These are phyloP conservation scores for Garcia nutans DNA, from an alignment of 345 rosid species.

Conservation along the genomic window DNA sequence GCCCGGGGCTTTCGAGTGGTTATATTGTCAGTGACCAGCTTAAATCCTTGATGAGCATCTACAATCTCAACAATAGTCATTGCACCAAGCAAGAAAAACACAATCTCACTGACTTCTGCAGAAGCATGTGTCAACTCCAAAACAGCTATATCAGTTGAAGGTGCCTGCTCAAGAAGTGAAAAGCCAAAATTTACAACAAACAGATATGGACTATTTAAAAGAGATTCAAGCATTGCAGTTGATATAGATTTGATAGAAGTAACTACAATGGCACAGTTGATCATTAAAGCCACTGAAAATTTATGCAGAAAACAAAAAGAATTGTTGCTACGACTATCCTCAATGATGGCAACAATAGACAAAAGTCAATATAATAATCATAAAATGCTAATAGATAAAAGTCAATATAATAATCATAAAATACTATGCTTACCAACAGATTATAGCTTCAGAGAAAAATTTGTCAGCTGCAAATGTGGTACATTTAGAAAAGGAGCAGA, in stretches of 20 bases:
- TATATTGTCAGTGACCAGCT: constrained; percentile 94
- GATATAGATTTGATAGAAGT: neutral
- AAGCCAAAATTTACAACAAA: neutral
- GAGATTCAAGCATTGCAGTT: neutral
- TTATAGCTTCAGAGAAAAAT: neutral
- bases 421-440: neutral
- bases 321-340: neutral
- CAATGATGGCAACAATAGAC: neutral
- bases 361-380: neutral
- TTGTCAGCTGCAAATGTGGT: neutral
- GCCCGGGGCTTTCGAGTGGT: constrained; percentile 70
- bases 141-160: constrained; percentile 90
- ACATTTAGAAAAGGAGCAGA: neutral
- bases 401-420: neutral
- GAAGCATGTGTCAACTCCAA: constrained; percentile 84
- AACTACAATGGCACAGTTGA: neutral
- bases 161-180: constrained; percentile 61
- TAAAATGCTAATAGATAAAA: too few species aligned
- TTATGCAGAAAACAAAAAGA: neutral
- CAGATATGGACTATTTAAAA: neutral
- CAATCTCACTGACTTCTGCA: constrained; percentile 94
- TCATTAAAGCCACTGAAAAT: neutral
- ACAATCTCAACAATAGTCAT: constrained; percentile 98
- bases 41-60: constrained; percentile 99
- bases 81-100: constrained; percentile 94